phyloP scores from a whole-genome alignment of 805 yeast species.

The Saturnispora sanitii region DNA sequence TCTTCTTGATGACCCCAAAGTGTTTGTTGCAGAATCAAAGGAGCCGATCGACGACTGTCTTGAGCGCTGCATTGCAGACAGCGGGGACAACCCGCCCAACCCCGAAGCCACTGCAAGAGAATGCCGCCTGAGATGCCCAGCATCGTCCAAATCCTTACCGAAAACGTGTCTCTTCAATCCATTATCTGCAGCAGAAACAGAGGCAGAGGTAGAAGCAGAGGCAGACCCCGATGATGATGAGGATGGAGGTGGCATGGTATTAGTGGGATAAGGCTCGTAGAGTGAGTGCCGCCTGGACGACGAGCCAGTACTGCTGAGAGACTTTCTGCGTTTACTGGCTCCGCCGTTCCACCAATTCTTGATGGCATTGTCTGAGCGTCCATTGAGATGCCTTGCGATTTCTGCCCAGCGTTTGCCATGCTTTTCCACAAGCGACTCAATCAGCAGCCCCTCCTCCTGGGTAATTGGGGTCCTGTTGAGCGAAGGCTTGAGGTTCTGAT shows the following conservation, averaged over 20 bases:
- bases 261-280: conserved; percentile 1
- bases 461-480: conserved; percentile 76
- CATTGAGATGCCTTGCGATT: conserved; percentile 77
- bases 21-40: conserved; percentile 5
- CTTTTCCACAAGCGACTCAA: conserved; percentile 66
- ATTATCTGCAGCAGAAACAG: conserved; percentile 20
- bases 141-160: too few species aligned
- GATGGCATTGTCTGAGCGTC: conserved; percentile 83
- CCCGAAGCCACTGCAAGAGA: conserved; percentile 17
- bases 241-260: conserved; percentile 1
- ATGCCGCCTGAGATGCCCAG: background rate
- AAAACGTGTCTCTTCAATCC: too few species aligned
- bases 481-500: conserved; percentile 81
- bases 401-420: conserved; percentile 93
- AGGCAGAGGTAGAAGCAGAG: conserved; percentile 8
- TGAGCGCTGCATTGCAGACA: conserved; percentile 8
- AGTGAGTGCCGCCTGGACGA: conserved; percentile 1
- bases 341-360: conserved; percentile 98
- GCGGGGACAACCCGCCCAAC: conserved; percentile 4
- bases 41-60: conserved; percentile 13
- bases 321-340: conserved; percentile 68
- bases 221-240: background rate
- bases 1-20: conserved; percentile 9
- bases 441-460: conserved; percentile 71
- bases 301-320: background rate